phyloP scores from a whole-genome alignment of 768 basidiomycete species.

The Royoungia palumana region DNA sequence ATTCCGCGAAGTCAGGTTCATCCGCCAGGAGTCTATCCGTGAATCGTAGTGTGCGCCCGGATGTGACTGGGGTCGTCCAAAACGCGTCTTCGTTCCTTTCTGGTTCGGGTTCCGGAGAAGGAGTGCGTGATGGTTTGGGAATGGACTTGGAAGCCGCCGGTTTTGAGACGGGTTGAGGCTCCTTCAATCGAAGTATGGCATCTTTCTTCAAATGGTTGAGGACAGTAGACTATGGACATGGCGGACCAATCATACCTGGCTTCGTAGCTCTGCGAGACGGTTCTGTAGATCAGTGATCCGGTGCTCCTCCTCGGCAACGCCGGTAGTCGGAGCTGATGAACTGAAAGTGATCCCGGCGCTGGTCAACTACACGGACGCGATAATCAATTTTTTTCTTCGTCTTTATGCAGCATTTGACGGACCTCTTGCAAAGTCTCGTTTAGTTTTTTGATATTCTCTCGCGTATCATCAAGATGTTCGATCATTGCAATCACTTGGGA shows the following conservation, averaged over 20 bases:
- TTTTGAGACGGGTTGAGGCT: slow-evolving; percentile 7
- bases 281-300: slow-evolving; percentile 42
- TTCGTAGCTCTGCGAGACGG: slow-evolving; percentile 39
- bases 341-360: slow-evolving; percentile 12
- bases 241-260: slow-evolving; percentile 31
- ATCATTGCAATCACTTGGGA: slow-evolving; percentile 38
- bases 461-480: slow-evolving; percentile 35
- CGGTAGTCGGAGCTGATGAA: slow-evolving; percentile 25
- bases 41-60: slow-evolving; percentile 58
- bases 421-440: slow-evolving; percentile 41
- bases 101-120: slow-evolving; percentile 21
- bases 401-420: slow-evolving; percentile 15
- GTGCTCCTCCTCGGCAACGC: slow-evolving; percentile 39
- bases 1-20: slow-evolving; percentile 52
- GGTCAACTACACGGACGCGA: slow-evolving; percentile 12
- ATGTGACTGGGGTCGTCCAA: slow-evolving; percentile 57
- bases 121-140: slow-evolving; percentile 15
- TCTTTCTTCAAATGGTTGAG: slow-evolving; percentile 24
- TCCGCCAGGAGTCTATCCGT: slow-evolving; percentile 63
- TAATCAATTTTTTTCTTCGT: slow-evolving; percentile 2
- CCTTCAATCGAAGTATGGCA: slow-evolving; percentile 22
- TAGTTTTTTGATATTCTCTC: slow-evolving; percentile 36
- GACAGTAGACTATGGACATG: not conserved
- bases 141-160: slow-evolving; percentile 6
- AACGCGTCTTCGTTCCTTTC: slow-evolving; percentile 53